phyloP scores from a whole-genome alignment of 1,139 yeast species.

The Candida pseudoviswanathii region DNA sequence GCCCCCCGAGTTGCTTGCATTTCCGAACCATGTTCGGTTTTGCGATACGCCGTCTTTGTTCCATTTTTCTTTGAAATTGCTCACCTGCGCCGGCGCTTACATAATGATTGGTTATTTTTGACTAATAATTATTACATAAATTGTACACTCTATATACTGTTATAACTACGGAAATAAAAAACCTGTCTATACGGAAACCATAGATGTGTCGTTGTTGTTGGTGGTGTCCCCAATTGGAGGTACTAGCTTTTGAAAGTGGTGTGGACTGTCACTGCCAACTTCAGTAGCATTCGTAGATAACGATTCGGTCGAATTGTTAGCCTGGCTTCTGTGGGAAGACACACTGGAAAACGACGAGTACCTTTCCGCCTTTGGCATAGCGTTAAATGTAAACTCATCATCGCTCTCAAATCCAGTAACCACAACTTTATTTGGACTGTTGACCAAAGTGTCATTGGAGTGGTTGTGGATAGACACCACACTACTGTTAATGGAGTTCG shows the following conservation, averaged over 20 bases:
- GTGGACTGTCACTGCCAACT: conserved; percentile 1
- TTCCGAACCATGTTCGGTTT: no score
- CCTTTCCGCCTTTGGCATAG: not conserved
- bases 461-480: conserved; percentile 3
- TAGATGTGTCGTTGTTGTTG: not conserved
- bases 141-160: no score
- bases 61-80: no score
- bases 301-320: conserved; percentile 14
- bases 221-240: not conserved
- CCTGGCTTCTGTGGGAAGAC: conserved; percentile 6
- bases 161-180: no score
- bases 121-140: no score
- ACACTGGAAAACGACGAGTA: conserved; percentile 5
- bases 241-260: not conserved
- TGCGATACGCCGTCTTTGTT: no score
- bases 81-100: no score
- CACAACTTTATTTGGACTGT: not conserved
- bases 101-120: no score
- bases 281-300: conserved; percentile 18
- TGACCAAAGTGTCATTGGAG: conserved; percentile 11
- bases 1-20: no score
- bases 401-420: conserved; percentile 1
- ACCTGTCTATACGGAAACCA: not conserved
- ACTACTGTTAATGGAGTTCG: not conserved
- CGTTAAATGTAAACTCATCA: conserved; percentile 9